phyloP scores from a whole-genome alignment of 2,329 filamentous ascomycete species.

The Mollisiaceae sp. region DNA sequence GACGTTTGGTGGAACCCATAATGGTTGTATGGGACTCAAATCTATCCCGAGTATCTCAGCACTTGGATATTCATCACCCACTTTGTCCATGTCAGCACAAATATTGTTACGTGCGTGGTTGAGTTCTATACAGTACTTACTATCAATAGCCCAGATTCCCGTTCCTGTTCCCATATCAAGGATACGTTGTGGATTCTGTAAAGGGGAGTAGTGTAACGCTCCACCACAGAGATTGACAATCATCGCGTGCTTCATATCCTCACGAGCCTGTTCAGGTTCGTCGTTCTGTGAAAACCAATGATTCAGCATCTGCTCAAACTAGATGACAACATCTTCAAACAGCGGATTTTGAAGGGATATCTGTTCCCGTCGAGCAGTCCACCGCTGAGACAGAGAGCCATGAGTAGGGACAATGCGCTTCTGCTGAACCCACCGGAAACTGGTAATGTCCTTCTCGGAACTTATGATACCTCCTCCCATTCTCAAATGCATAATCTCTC shows the following conservation, averaged over 20 bases:
- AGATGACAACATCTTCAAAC: not conserved
- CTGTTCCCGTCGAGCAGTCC: not conserved
- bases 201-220: constrained; percentile 56
- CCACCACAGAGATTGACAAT: constrained; percentile 36
- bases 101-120: not conserved
- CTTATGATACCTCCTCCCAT: constrained; percentile 63
- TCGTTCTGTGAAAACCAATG: constrained; percentile 50
- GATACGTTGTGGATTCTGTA: constrained; percentile 54
- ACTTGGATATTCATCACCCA: constrained; percentile 55
- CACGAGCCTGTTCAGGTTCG: constrained; percentile 61
- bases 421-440: constrained; percentile 48
- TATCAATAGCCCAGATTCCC: constrained; percentile 64
- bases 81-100: constrained; percentile 28
- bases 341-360: not conserved
- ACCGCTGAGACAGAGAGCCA: not conserved
- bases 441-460: constrained; percentile 60
- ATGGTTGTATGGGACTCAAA: constrained; percentile 63
- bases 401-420: not conserved
- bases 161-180: constrained; percentile 64
- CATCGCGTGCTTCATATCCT: constrained; percentile 54
- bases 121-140: constrained; percentile 27
- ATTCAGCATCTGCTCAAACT: not conserved
- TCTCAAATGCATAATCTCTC: constrained; percentile 58
- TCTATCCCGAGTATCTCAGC: constrained; percentile 59
- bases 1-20: constrained; percentile 64